Evolutionary conservation across 805 yeast species (phyloP).

Genomic region (Lipomyces oligophaga): DNA sequence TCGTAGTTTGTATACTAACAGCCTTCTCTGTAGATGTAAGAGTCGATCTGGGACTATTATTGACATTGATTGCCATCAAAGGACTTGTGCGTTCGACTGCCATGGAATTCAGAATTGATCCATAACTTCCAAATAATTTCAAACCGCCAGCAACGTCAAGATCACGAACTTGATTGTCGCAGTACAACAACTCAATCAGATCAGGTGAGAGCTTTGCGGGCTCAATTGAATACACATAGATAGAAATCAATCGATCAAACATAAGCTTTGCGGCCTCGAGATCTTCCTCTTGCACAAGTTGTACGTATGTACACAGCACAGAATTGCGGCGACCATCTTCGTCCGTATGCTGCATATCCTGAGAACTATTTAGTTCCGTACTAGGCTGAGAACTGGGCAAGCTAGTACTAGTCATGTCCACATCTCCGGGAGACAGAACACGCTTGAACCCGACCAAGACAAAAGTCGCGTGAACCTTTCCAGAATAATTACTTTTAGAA

Average conservation of each 20-base stretch:
- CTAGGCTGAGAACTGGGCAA: neutral
- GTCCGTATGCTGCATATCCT: neutral
- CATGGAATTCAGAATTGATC: neutral
- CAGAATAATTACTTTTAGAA: constrained; percentile 8
- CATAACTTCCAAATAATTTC: constrained; percentile 6
- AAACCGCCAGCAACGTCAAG: constrained; percentile 7
- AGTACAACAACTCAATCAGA: constrained; percentile 12
- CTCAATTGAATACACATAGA: constrained; percentile 22
- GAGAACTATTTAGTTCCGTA: constrained; percentile 5
- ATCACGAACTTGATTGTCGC: constrained; percentile 14
- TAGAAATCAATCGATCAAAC: constrained; percentile 8
- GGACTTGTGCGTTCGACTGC: constrained; percentile 1
- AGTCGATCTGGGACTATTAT: neutral
- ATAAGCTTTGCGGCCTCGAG: constrained; percentile 16
- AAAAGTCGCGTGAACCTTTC: constrained; percentile 18
- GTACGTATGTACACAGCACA: constrained; percentile 2
- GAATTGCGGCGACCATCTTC: neutral
- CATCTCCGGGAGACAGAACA: constrained; percentile 3
- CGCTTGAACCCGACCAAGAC: constrained; percentile 13
- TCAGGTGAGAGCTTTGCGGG: constrained; percentile 14
- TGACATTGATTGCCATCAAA: neutral
- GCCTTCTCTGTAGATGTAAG: constrained; percentile 2
- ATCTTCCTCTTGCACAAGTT: constrained; percentile 21
- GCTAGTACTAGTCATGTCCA: neutral
- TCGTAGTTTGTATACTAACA: constrained; percentile 1